Evolutionary conservation across 2,329 filamentous ascomycete genomes (phyloP), one percentile per base, ranked within the genome.

Genomic region (Monosporascus sp.): DNA sequence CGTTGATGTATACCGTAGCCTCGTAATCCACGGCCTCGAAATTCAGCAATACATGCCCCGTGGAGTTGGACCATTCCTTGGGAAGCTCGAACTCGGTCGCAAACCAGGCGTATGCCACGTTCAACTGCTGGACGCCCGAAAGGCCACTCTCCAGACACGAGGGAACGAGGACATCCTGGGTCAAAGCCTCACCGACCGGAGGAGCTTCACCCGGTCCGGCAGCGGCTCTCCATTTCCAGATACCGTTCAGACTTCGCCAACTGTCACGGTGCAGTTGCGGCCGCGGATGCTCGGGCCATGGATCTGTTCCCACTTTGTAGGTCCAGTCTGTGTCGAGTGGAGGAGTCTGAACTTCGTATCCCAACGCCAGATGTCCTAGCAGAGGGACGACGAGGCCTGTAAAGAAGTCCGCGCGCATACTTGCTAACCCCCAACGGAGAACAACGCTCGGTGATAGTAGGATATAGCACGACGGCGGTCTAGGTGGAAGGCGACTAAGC

Each of bases 21-120:
- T 82, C 73, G 53, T 81, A 83, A 60, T 84, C 80, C 31, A 83
- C 80, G 6, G 80, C 80, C 57, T 81, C 80, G 51, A 84, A 83
- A 60, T 82, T 79, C 51, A 84, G 68, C 43, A 82, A 55, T 1
- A 82, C 70, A 1, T 64, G 68, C 44, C 72, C 67, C 4, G 65
- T 67, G 2, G 65, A 66, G 35, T 51, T 51, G 9, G 46, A 37
- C 79, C 80, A 85, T 17, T 64, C 60, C 0, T 64, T 58, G 0
- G 81, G 77, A 0, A 85, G 68, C 2, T 66, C 63, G 59, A 86
- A 84, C 0, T 69, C 70, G 1, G 76, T 81, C 44, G 73, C 71
- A 56, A 76, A 79, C 77, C 76, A 79, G 61, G 78, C 78, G 50
- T 74, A 65, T 0, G 68, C 70, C 8, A 72, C 63, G 26, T 73